phyloP scores from a whole-genome alignment of 2,329 filamentous ascomycete species.

The Lachnellula occidentalis region DNA sequence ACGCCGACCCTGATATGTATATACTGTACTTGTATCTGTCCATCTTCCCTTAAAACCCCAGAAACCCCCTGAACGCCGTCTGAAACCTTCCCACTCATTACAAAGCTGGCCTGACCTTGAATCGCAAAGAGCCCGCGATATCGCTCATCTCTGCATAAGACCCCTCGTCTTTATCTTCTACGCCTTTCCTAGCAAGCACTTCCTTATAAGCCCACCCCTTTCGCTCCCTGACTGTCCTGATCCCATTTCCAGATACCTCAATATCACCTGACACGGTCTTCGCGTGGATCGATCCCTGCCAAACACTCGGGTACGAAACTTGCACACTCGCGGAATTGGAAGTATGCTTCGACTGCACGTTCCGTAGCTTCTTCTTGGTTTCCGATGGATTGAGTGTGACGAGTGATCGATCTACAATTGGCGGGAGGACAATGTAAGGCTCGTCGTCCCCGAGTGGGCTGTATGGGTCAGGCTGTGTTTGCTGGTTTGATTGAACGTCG shows the following conservation, averaged over 20 bases:
- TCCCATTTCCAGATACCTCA: slow-evolving; percentile 14
- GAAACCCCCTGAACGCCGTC: background rate
- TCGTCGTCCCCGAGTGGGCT: slow-evolving; percentile 14
- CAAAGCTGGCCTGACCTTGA: background rate
- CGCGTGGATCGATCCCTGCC: slow-evolving; percentile 24
- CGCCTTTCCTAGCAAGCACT: slow-evolving; percentile 22
- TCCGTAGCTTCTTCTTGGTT: slow-evolving; percentile 14
- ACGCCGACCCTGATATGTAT: background rate
- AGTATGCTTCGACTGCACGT: slow-evolving; percentile 19
- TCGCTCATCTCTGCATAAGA: slow-evolving; percentile 16
- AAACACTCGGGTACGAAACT: slow-evolving; percentile 22
- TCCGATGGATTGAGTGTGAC: background rate
- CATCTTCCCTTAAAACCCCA: background rate
- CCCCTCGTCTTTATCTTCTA: slow-evolving; percentile 18
- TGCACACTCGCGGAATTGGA: slow-evolving; percentile 17
- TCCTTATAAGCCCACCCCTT: slow-evolving; percentile 20
- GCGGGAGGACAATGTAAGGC: slow-evolving; percentile 16
- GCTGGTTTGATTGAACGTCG: slow-evolving; percentile 1
- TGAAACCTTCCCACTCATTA: background rate
- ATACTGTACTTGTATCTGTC: background rate
- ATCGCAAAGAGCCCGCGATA: slow-evolving; percentile 19
- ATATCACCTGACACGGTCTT: slow-evolving; percentile 24
- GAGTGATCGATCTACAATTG: background rate
- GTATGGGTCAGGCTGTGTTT: slow-evolving; percentile 2
- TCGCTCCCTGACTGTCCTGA: slow-evolving; percentile 18